Conservation (phyloP, 2,329 filamentous ascomycete species). For the Penicillium sp. region DNA sequence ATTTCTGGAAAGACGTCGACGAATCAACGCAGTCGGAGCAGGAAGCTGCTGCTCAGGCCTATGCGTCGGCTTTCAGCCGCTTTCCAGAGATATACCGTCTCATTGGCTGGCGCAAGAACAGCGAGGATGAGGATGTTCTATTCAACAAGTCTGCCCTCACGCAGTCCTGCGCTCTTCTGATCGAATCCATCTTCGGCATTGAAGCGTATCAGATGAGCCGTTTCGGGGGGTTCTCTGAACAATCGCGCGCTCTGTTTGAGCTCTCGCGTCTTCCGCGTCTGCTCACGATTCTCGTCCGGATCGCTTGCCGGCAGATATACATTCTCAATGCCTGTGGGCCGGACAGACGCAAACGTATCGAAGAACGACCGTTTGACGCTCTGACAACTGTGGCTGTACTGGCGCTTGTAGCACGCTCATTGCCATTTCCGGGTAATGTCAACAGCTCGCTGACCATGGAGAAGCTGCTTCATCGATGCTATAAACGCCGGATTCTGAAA, state of each 20-base stretch:
- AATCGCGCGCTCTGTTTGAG: conserved; percentile 1
- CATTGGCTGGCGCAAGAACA: conserved; percentile 8
- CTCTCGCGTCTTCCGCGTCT: conserved; percentile 10
- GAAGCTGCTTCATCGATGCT: conserved; percentile 7
- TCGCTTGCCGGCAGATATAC: conserved; percentile 8
- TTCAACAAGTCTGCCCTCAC: neutral
- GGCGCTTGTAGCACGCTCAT: neutral
- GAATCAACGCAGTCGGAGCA: conserved; percentile 7
- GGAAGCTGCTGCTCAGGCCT: neutral
- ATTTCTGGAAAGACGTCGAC: conserved; percentile 10
- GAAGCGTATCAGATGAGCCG: conserved; percentile 6
- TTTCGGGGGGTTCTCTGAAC: neutral
- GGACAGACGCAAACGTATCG: neutral
- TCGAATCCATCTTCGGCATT: conserved; percentile 9
- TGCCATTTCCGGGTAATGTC: neutral
- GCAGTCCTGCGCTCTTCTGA: conserved; percentile 3
- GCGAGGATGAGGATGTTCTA: neutral
- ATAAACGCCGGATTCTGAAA: conserved; percentile 7
- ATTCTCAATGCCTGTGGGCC: conserved; percentile 14
- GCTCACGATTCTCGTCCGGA: conserved; percentile 3
- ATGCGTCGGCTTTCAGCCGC: conserved; percentile 1
- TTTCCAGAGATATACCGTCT: conserved; percentile 12
- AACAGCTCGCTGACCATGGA: conserved; percentile 2
- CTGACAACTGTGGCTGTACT: neutral
- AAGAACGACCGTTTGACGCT: conserved; percentile 9